Conservation (phyloP, 768 basidiomycete genomes). For the Chalciporus piperatus region DNA sequence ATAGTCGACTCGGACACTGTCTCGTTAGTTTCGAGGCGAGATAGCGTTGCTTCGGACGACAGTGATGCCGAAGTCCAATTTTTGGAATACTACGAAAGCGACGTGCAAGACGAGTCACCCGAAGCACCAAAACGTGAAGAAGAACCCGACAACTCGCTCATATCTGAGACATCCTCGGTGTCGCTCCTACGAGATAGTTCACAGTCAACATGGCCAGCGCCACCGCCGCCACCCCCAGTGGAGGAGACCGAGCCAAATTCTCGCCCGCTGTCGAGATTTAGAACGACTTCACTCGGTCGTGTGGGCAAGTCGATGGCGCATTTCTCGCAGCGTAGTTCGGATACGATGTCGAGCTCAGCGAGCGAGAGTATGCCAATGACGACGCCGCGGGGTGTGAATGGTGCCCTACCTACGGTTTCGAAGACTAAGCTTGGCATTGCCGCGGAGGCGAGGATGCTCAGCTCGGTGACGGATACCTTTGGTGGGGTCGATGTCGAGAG, state of each 20-base stretch:
- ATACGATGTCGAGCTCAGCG: slow-evolving; percentile 34
- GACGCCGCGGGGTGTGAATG: slow-evolving; percentile 19
- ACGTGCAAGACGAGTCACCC: slow-evolving; percentile 1
- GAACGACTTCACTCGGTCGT: slow-evolving; percentile 28
- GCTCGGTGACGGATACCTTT: slow-evolving; percentile 38
- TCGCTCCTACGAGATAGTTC: slow-evolving; percentile 18
- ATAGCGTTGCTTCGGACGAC: slow-evolving; percentile 11
- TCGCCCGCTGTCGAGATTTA: slow-evolving; percentile 27
- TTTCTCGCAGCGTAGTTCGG: slow-evolving; percentile 37
- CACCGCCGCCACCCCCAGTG: slow-evolving; percentile 30
- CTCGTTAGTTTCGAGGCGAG: slow-evolving; percentile 15
- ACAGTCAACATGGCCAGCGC: slow-evolving; percentile 26
- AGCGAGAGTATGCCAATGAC: slow-evolving; percentile 17
- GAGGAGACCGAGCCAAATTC: slow-evolving; percentile 25
- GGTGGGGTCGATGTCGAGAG: slow-evolving; percentile 28
- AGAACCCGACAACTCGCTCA: slow-evolving; percentile 11
- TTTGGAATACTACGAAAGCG: neutral
- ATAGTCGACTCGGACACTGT: slow-evolving; percentile 38
- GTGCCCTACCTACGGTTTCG: neutral
- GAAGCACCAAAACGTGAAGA: slow-evolving; percentile 11
- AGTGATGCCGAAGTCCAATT: neutral
- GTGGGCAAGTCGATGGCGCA: slow-evolving; percentile 27
- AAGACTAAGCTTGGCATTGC: slow-evolving; percentile 19
- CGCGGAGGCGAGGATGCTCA: slow-evolving; percentile 25
- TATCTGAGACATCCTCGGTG: slow-evolving; percentile 12